Evolutionary conservation across 495 filamentous ascomycete species (phyloP), one percentile per base, ranked within the genome.

Genomic region (Hypoxylon crocopeplum): DNA sequence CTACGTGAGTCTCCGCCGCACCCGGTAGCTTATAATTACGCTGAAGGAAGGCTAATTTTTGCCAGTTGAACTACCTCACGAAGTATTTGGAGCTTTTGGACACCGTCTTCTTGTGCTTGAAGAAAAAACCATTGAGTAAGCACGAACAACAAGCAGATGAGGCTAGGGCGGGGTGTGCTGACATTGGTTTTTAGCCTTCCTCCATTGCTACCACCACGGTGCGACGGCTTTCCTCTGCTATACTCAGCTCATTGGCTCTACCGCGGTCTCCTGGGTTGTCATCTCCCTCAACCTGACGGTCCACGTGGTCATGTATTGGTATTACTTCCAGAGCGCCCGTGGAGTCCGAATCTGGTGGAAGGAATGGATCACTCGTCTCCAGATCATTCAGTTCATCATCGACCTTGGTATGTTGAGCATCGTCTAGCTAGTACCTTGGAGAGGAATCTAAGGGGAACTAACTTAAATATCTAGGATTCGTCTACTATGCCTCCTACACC

Each of bases 401-500:
- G 88, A 91, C 62, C 82, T 91, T 48, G 87, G 86, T 89, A 84
- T 61, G 84, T 64, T 38, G 5, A 27, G n/a, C n/a, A 48, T 27
- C 13, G 13, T 41, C 2, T n/a, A 6, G 7, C 20, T 2, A 5
- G 12, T 20, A 30, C 24, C 15, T 13, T 8, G 12, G 3, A n/a
- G 13, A 3, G 1, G 11, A 8, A 22, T 29, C 3, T 0, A 30
- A 27, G 21, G 10, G 48, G 30, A 16, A 50, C 68, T 73, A 56
- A 77, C 52, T 39, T 2, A 37, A 20, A n/a, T 6, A 6, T 24
- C 12, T 57, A 91, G 88, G 85, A 64, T 96, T 95, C 76, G 89
- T 96, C 73, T 97, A 96, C 81, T 96, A 91, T 61, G 94, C 94
- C 48, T 94, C 93, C 25, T 97, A 91, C 77, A 96, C 89, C 51